These are phyloP conservation scores for Termitomyces sp. DNA, from an alignment of 768 basidiomycete genomes.

Conservation along the genomic window DNA sequence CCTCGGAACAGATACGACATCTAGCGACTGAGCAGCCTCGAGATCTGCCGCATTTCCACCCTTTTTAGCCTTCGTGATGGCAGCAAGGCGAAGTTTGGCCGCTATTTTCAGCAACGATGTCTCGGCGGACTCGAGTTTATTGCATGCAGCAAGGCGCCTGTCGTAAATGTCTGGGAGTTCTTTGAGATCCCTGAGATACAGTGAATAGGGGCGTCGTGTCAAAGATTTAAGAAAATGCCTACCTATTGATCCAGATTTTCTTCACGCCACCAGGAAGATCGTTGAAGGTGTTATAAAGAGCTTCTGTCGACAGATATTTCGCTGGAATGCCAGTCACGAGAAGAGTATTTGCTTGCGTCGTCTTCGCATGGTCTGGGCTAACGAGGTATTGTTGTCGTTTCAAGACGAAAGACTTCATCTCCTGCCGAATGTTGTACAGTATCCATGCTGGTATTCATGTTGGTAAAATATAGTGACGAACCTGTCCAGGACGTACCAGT, in stretches of 20 bases:
- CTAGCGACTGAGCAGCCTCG: conserved; percentile 18
- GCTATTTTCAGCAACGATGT: conserved; percentile 73
- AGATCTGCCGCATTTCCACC: conserved; percentile 19
- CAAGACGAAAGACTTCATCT: conserved; percentile 77
- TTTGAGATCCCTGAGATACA: conserved; percentile 62
- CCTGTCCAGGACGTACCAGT: conserved; percentile 50
- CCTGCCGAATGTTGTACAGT: conserved; percentile 71
- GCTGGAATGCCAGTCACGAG: conserved; percentile 87
- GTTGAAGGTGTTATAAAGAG: conserved; percentile 66
- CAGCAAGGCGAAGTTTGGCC: conserved; percentile 58
- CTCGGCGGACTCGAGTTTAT: conserved; percentile 85
- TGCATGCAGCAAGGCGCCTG: conserved; percentile 63
- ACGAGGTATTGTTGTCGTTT: conserved; percentile 83
- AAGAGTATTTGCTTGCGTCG: conserved; percentile 86
- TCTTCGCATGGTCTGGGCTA: conserved; percentile 62
- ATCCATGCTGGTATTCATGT: conserved; percentile 60
- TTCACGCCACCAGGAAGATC: conserved; percentile 87
- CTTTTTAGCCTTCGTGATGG: conserved; percentile 42
- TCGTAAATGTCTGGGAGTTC: conserved; percentile 83
- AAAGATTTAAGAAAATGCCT: conserved; percentile 12
- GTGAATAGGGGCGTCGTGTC: neutral
- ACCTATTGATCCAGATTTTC: conserved; percentile 90
- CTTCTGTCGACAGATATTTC: conserved; percentile 67
- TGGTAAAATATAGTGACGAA: neutral
- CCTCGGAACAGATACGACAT: conserved; percentile 46